Conservation (phyloP, 345 rosid genomes). For the Orychophragmus violaceus region DNA sequence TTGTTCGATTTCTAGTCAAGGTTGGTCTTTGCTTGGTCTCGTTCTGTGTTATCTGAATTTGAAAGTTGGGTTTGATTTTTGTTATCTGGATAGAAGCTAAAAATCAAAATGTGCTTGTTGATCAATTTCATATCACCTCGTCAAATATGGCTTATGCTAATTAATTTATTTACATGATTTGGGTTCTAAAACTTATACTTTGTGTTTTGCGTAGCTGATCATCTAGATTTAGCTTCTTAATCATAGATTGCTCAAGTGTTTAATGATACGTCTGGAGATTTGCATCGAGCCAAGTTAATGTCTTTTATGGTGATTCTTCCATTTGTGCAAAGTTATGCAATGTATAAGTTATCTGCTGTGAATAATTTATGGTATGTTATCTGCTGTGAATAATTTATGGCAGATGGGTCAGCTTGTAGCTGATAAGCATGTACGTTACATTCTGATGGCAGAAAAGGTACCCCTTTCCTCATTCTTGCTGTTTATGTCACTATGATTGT, state of each 20-base stretch:
- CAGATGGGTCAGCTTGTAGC: slow-evolving; percentile 62
- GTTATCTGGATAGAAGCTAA: no score
- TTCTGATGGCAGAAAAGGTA: slow-evolving; percentile 68
- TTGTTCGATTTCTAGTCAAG: not conserved
- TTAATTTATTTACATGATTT: not conserved
- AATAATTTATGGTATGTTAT: slow-evolving; percentile 5
- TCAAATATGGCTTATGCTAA: not conserved
- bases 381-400: slow-evolving; percentile 4
- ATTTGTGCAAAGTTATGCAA: not conserved
- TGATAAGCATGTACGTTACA: slow-evolving; percentile 60
- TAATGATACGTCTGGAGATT: not conserved
- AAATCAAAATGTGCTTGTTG: not conserved
- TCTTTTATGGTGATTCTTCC: not conserved
- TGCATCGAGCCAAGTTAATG: not conserved
- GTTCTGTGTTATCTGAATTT: not conserved
- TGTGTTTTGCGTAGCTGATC: not conserved
- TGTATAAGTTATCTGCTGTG: not conserved
- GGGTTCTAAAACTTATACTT: not conserved
- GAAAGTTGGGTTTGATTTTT: not conserved
- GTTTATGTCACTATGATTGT: not conserved
- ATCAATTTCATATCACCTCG: not conserved
- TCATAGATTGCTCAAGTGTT: not conserved
- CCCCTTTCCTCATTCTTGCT: not conserved
- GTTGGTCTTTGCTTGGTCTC: not conserved
- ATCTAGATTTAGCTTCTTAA: not conserved